Percentiles rank a stretch among this genome's conserved stretches.
phyloP scores from a whole-genome alignment of 2,329 filamentous ascomycete genomes.

The Aspergillus bombycis region DNA sequence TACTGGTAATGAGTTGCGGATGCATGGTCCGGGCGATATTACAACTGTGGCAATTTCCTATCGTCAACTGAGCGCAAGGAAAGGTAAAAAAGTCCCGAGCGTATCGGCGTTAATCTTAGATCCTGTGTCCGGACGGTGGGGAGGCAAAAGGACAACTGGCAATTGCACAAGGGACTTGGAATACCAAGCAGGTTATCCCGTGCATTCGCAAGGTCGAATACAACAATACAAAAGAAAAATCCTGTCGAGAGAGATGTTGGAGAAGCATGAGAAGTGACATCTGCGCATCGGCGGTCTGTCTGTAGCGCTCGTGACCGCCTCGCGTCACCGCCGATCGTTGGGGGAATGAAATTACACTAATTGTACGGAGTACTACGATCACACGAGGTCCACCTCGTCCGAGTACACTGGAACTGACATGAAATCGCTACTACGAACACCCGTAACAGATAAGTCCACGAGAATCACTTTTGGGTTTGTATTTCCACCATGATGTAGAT shows the following conservation, averaged over 20 bases:
- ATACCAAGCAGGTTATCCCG: background rate
- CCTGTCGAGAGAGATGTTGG: background rate
- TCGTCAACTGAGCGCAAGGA: background rate
- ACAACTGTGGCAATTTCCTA: background rate
- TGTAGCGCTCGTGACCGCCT: conserved; percentile 7
- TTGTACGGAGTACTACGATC: no score
- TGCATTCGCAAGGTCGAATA: background rate
- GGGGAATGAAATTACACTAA: background rate
- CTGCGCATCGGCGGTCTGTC: background rate
- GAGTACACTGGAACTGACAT: background rate
- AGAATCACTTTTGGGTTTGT: conserved; percentile 22
- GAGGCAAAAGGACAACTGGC: background rate
- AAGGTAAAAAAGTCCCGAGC: background rate
- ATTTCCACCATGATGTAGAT: conserved; percentile 14
- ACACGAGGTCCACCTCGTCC: background rate
- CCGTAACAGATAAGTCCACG: conserved; percentile 1
- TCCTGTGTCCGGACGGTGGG: background rate
- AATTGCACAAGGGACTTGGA: background rate
- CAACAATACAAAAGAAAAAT: background rate
- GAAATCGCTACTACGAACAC: background rate
- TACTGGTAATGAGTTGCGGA: background rate
- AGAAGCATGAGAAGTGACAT: background rate
- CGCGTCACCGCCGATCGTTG: background rate
- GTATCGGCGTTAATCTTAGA: background rate
- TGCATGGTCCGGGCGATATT: background rate